phyloP scores from a whole-genome alignment of 805 yeast species.

The Clavispora phyllophila region DNA sequence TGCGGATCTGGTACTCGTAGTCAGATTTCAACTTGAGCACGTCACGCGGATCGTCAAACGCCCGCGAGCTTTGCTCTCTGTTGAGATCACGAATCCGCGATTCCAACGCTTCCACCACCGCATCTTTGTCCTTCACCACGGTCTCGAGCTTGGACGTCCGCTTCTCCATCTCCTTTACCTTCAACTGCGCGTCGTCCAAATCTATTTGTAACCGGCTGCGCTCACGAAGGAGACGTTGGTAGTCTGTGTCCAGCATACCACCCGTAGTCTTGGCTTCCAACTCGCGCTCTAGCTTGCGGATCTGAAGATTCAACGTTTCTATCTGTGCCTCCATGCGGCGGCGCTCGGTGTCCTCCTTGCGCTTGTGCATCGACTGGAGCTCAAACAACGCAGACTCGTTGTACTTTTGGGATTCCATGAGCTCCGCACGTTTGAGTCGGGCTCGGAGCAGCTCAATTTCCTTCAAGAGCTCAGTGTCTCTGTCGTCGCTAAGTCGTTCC shows the following conservation, averaged over 20 bases:
- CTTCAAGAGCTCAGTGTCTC: conserved; percentile 18
- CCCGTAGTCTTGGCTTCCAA: conserved; percentile 25
- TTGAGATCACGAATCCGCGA: conserved; percentile 28
- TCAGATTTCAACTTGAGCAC: conserved; percentile 25
- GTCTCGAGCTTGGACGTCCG: conserved; percentile 14
- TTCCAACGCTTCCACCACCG: conserved; percentile 28
- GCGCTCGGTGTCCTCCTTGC: conserved; percentile 22
- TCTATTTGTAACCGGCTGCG: conserved; percentile 36
- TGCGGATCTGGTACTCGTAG: conserved; percentile 35
- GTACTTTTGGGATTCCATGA: conserved; percentile 12
- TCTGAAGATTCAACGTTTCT: conserved; percentile 30
- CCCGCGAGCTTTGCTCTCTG: conserved; percentile 15
- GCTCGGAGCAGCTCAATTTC: conserved; percentile 24
- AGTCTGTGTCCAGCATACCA: conserved; percentile 7
- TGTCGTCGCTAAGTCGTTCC: conserved; percentile 12
- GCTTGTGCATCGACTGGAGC: conserved; percentile 18
- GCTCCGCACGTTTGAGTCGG: conserved; percentile 11
- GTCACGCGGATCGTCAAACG: conserved; percentile 1
- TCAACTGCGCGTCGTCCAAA: conserved; percentile 12
- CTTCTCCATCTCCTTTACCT: conserved; percentile 17
- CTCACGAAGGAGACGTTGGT: conserved; percentile 17
- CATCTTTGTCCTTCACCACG: conserved; percentile 30
- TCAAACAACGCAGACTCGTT: conserved; percentile 18
- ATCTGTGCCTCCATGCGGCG: conserved; percentile 22
- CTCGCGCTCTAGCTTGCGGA: conserved; percentile 30